Evolutionary conservation across 2,329 filamentous ascomycete genomes (phyloP).

Genomic region (Chrysoporthe cubensis): DNA sequence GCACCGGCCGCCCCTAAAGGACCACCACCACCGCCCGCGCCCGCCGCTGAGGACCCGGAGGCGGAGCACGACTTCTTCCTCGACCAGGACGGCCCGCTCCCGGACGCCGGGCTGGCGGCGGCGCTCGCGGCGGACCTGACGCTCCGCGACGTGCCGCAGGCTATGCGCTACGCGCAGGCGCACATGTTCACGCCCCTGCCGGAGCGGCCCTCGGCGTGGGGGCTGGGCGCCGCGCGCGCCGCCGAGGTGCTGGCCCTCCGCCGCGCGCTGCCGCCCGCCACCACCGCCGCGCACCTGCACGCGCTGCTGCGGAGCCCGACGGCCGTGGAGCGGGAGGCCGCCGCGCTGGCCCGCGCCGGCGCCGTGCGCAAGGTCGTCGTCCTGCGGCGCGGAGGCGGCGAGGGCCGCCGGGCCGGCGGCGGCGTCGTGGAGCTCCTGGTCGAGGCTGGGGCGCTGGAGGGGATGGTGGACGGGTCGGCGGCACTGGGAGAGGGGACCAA

Average conservation of each 20-base stretch:
- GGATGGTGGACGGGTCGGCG: slow-evolving; percentile 44
- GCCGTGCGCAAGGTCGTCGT: slow-evolving; percentile 65
- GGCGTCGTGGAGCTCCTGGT: slow-evolving; percentile 68
- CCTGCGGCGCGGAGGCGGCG: slow-evolving; percentile 50
- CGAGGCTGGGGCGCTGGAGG: slow-evolving; percentile 59
- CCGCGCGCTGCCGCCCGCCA: slow-evolving; percentile 62
- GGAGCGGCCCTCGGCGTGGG: slow-evolving; percentile 47
- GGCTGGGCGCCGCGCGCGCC: slow-evolving; percentile 67
- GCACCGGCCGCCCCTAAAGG: neutral
- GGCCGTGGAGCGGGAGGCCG: slow-evolving; percentile 68
- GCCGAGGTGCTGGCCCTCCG: slow-evolving; percentile 68
- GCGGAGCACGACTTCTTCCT: slow-evolving; percentile 43
- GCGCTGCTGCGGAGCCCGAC: slow-evolving; percentile 66
- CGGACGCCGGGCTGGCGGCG: slow-evolving; percentile 62
- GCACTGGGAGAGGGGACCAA: slow-evolving; percentile 48
- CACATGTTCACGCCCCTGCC: slow-evolving; percentile 70
- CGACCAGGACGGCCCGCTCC: slow-evolving; percentile 49
- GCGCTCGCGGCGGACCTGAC: slow-evolving; percentile 59
- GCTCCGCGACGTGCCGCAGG: slow-evolving; percentile 66
- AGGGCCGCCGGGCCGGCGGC: slow-evolving; percentile 48
- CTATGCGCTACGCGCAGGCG: slow-evolving; percentile 63
- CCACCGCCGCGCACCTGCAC: slow-evolving; percentile 68
- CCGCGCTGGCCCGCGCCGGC: slow-evolving; percentile 60
- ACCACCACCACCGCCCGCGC: slow-evolving; percentile 20
- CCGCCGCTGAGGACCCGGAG: slow-evolving; percentile 35